These are phyloP conservation scores for Acidiella bohemica DNA, from an alignment of 495 filamentous ascomycete genomes.

Conservation along the genomic window DNA sequence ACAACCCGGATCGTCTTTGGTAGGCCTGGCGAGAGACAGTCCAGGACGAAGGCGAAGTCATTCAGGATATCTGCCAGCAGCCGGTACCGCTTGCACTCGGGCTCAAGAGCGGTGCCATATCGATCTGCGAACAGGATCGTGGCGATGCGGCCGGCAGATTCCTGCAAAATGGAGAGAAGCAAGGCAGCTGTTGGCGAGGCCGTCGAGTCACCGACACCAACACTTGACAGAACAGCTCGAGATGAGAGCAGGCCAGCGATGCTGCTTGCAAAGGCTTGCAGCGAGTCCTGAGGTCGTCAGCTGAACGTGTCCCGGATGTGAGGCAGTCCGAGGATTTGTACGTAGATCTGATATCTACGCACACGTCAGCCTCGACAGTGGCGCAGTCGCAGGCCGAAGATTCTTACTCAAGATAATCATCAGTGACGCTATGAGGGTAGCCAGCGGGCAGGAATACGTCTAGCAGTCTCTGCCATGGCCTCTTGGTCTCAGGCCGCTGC, in stretches of 20 bases:
- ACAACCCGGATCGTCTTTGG: conserved; percentile 52
- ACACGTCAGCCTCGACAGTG: too few species aligned
- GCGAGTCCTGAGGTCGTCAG: conserved; percentile 52
- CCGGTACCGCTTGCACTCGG: conserved; percentile 89
- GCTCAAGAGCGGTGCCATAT: conserved; percentile 75
- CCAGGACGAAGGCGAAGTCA: conserved; percentile 77
- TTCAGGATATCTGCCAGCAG: conserved; percentile 87
- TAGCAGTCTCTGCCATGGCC: conserved; percentile 34
- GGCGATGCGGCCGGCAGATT: conserved; percentile 68
- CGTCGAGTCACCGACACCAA: conserved; percentile 78
- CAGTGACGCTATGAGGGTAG: conserved; percentile 79
- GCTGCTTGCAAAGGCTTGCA: conserved; percentile 90
- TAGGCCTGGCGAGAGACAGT: conserved; percentile 71
- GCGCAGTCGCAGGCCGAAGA: too few species aligned
- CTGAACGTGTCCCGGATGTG: neutral
- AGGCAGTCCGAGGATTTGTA: conserved; percentile 24
- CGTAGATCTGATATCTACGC: conserved; percentile 62
- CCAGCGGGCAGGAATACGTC: conserved; percentile 84
- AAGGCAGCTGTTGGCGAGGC: conserved; percentile 80
- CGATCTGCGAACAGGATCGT: conserved; percentile 85
- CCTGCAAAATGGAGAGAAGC: conserved; percentile 74
- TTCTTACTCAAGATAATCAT: conserved; percentile 71
- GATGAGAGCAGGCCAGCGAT: conserved; percentile 81
- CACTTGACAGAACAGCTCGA: conserved; percentile 69
- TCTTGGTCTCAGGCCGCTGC: conserved; percentile 16